A percentile compares a stretch with the other conserved stretches of the same genome.
Evolutionary conservation across 177 flowering plant species (phyloP).

Genomic region (Telopea speciosissima): DNA sequence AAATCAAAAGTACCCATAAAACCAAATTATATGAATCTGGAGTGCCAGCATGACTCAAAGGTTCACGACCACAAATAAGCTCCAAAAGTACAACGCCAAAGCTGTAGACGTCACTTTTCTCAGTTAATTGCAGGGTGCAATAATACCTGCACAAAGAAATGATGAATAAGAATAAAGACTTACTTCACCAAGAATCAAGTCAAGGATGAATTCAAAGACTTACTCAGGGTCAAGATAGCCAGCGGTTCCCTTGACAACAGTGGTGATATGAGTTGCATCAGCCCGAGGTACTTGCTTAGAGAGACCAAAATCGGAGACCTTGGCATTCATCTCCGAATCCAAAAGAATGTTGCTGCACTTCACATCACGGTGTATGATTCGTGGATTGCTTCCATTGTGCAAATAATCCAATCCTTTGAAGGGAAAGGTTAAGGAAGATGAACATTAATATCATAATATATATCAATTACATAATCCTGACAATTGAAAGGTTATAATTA

Average conservation of each 20-base stretch:
- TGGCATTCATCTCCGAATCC: constrained; percentile 78
- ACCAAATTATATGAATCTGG: constrained; percentile 87
- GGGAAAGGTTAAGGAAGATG: constrained; percentile 1
- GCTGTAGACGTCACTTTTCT: constrained; percentile 89
- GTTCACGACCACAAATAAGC: constrained; percentile 87
- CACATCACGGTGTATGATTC: constrained; percentile 87
- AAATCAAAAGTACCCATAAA: constrained; percentile 53
- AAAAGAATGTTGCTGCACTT: constrained; percentile 80
- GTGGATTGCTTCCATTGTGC: constrained; percentile 72
- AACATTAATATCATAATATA: background rate
- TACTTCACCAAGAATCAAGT: background rate
- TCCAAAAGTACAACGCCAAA: constrained; percentile 90
- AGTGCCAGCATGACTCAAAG: constrained; percentile 59
- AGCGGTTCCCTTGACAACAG: constrained; percentile 82
- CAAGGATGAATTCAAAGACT: constrained; percentile 11
- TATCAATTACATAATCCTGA: background rate
- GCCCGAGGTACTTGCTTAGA: constrained; percentile 66
- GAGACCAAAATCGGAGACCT: constrained; percentile 83
- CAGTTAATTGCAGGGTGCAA: constrained; percentile 76
- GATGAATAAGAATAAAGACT: constrained; percentile 7
- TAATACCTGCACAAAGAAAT: constrained; percentile 52
- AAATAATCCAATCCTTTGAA: constrained; percentile 70
- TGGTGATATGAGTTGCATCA: constrained; percentile 76
- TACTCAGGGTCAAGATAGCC: constrained; percentile 97
- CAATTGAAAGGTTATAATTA: background rate